Percentiles rank a stretch among this genome's conserved stretches.
Conservation (phyloP, 441 rosid species). For the Euphorbia celastroides region DNA sequence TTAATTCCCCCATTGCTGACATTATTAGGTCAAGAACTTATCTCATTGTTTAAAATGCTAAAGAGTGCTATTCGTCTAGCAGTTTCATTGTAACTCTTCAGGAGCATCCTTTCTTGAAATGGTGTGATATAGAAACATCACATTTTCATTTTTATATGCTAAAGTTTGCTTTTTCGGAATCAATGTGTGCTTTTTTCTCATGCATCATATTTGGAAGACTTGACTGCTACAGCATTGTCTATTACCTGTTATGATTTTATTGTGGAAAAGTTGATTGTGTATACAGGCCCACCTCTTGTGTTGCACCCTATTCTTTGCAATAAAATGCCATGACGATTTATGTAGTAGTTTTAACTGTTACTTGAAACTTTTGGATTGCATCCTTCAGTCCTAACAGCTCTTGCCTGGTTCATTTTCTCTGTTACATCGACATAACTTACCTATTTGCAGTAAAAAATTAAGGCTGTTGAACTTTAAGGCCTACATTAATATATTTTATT, state of each 20-base stretch:
- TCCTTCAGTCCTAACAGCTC: background rate
- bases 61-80: background rate
- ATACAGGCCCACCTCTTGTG: background rate
- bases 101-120: background rate
- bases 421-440: background rate
- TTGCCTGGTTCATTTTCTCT: background rate
- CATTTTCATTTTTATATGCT: background rate
- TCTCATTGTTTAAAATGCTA: slow-evolving; percentile 9
- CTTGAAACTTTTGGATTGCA: background rate
- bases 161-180: background rate
- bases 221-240: background rate
- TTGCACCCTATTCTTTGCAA: background rate
- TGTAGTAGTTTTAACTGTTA: background rate
- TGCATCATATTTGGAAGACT: slow-evolving; percentile 1
- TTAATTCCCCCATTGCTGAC: background rate
- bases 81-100: background rate
- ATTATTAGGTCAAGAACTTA: background rate
- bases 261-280: background rate
- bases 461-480: background rate
- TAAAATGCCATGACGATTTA: background rate
- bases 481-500: background rate
- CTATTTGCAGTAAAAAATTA: background rate
- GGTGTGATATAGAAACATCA: background rate
- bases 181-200: background rate
- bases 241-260: background rate